Conservation (phyloP, 148 eudicot genomes). For the Spergularia bocconei region DNA sequence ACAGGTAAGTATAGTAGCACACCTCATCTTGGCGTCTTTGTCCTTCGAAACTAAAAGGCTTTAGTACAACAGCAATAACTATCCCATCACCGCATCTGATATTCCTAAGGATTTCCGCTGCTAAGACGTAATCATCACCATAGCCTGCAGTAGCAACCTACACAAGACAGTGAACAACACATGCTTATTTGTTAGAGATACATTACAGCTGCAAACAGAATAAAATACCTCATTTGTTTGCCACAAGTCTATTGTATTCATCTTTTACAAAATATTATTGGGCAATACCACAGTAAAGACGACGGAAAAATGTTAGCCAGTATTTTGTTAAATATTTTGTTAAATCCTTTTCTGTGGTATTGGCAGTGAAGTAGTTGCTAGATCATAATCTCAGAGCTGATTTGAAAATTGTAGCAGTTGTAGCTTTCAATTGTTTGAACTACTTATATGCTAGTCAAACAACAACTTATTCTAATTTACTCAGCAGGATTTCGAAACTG, state of each 20-base stretch:
- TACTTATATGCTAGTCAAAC: background rate
- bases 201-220: conserved; percentile 6
- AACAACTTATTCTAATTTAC: too few relatives aligned
- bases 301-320: too few relatives aligned
- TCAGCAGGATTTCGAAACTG: background rate
- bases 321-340: background rate
- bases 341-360: background rate
- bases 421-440: background rate
- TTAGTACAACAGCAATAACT: conserved; percentile 63
- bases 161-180: conserved; percentile 15
- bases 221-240: background rate
- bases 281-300: background rate
- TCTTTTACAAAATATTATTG: background rate
- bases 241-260: background rate
- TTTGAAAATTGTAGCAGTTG: background rate
- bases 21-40: conserved; percentile 92
- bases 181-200: background rate
- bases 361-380: too few relatives aligned
- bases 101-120: conserved; percentile 50
- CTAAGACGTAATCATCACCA: conserved; percentile 57
- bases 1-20: conserved; percentile 1
- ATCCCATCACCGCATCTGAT: conserved; percentile 54
- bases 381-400: too few relatives aligned
- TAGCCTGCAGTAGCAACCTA: conserved; percentile 96
- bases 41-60: conserved; percentile 95